Conservation (phyloP, 192 early-diverging fungal genomes). For the Geranomyces michiganensis region DNA sequence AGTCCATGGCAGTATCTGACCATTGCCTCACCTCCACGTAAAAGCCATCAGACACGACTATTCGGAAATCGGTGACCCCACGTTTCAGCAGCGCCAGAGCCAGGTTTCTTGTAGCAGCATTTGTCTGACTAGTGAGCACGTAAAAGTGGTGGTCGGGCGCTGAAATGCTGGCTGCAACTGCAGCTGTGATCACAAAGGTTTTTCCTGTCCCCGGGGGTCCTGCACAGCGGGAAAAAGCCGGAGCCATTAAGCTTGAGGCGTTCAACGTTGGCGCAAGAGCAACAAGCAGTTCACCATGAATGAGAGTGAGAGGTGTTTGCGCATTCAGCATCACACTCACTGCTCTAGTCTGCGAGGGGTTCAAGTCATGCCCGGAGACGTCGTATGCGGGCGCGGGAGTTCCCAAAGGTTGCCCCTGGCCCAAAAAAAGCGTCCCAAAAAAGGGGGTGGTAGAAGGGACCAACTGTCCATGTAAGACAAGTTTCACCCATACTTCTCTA, state of each 20-base stretch:
- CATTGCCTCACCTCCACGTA: slow-evolving; percentile 17
- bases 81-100: slow-evolving; percentile 16
- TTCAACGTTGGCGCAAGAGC: slow-evolving; percentile 5
- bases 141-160: slow-evolving; percentile 23
- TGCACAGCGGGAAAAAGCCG: neutral
- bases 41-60: slow-evolving; percentile 18
- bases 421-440: slow-evolving; percentile 6
- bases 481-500: slow-evolving; percentile 22
- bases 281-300: slow-evolving; percentile 14
- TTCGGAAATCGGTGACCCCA: slow-evolving; percentile 11
- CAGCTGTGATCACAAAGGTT: slow-evolving; percentile 23
- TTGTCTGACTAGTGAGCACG: slow-evolving; percentile 25
- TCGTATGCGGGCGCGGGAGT: slow-evolving; percentile 1
- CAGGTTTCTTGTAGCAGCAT: slow-evolving; percentile 21
- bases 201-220: slow-evolving; percentile 22
- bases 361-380: slow-evolving; percentile 1
- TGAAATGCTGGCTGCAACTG: slow-evolving; percentile 24
- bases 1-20: neutral
- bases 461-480: slow-evolving; percentile 14
- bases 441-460: neutral
- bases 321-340: slow-evolving; percentile 15
- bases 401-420: neutral
- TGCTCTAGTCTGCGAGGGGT: slow-evolving; percentile 1
- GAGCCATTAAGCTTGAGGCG: neutral
- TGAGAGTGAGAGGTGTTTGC: slow-evolving; percentile 7